Base-by-base conservation (phyloP, 495 filamentous ascomycete species). In the Choiromyces venosus region DNA sequence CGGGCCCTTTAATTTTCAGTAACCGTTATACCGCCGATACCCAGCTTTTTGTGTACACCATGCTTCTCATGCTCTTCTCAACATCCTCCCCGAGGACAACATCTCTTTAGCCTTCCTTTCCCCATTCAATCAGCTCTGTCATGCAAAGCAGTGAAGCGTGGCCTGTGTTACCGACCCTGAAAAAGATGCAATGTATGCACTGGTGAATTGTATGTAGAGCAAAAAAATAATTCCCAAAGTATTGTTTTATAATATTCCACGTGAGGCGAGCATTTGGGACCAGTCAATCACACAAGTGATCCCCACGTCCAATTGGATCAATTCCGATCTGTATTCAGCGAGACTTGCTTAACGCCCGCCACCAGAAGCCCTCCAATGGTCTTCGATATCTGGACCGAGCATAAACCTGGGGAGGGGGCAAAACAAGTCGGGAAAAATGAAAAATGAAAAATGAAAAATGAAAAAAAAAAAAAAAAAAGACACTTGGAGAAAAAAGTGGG, bases 231-330 rank as follows among this genome's bases (percentile, higher is more conserved):
- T 40, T 72, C 72, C 42, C 74, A 70, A 73, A 18, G 25, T 69
- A 38, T 64, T 39, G 74, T n/a, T n/a, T n/a, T n/a, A n/a, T 64
- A 69, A 56, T 65, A 69, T 71, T 69, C 75, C 74, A 77, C 74
- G 75, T 67, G 74, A 73, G 74, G 42, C 40, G 69, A 75, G 33
- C 66, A 74, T 74, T 39, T 68, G 36, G 42, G 40, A 36, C 71
- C 61, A 42, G 66, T 65, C 35, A 71, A 66, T 29, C 61, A 65
- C 67, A 72, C 69, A 77, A 77, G 74, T 77, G 75, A 73, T 77
- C 42, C 74, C 56, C 66, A 69, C 42, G 66, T 64, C 70, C 75
- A 77, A 77, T 77, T 77, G 75, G 74, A 36, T 65, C 61, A 77
- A 72, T 68, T 46, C 39, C 69, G 52, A 61, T 61, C 52, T 61